Percentiles rank a stretch among this genome's conserved stretches.
phyloP scores from a whole-genome alignment of 495 filamentous ascomycete species.

The Daldinia childiae region DNA sequence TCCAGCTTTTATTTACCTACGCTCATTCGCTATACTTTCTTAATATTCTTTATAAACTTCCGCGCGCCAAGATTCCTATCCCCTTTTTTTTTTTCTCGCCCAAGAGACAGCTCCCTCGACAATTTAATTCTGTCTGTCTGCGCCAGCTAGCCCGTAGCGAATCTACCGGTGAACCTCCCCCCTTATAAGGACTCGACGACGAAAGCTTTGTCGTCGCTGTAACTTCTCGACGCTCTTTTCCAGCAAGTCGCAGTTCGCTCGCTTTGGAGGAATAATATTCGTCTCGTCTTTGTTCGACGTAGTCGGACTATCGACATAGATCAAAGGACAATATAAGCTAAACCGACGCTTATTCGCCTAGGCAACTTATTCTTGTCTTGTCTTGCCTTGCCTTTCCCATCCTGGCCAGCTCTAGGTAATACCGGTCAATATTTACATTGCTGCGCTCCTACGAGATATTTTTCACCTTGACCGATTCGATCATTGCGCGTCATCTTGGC shows the following conservation, averaged over 20 bases:
- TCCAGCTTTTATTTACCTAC: conserved; percentile 48
- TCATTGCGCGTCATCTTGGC: conserved; percentile 34
- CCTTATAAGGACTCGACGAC: conserved; percentile 17
- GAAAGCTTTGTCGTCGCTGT: conserved; percentile 42
- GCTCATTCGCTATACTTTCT: conserved; percentile 51
- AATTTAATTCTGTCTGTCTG: conserved; percentile 16
- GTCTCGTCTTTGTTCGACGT: conserved; percentile 47
- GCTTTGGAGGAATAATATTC: conserved; percentile 49
- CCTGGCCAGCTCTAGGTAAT: conserved; percentile 39
- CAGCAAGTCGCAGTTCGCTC: conserved; percentile 48
- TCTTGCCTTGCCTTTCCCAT: conserved; percentile 12
- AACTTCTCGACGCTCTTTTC: conserved; percentile 47
- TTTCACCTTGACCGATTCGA: conserved; percentile 35
- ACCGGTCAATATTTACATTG: conserved; percentile 25
- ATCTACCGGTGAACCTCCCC: conserved; percentile 16
- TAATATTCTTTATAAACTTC: conserved; percentile 47
- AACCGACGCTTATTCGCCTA: conserved; percentile 23
- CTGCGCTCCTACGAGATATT: conserved; percentile 34
- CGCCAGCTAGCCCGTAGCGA: conserved; percentile 24
- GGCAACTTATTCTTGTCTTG: conserved; percentile 7
- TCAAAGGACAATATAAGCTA: conserved; percentile 34
- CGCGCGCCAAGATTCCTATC: conserved; percentile 34
- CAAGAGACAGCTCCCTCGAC: conserved; percentile 23
- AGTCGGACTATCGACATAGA: conserved; percentile 33
- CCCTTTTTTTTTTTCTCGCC: conserved; percentile 20